Evolutionary conservation across 1,139 yeast species (phyloP).

Genomic region (Kazachstania sp.): DNA sequence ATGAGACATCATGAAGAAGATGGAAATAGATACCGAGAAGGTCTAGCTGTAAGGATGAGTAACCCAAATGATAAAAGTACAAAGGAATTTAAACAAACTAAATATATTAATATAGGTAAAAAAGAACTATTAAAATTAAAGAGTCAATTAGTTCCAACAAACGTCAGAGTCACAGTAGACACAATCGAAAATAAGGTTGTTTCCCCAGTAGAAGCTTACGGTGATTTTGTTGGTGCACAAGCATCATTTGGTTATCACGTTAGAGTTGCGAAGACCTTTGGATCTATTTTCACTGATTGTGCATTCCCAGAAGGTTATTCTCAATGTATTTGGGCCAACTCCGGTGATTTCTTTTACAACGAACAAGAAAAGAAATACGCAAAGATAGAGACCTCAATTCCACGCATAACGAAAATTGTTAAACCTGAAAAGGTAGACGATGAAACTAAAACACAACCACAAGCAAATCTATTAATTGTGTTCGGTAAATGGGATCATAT

Average conservation of each 20-base stretch:
- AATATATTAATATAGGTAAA: constrained; percentile 68
- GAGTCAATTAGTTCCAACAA: constrained; percentile 59
- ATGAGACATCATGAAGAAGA: constrained; percentile 36
- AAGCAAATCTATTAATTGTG: constrained; percentile 28
- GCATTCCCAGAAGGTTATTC: constrained; percentile 62
- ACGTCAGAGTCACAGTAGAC: constrained; percentile 78
- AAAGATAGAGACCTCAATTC: constrained; percentile 19
- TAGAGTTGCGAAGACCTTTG: constrained; percentile 53
- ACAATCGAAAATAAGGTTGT: constrained; percentile 52
- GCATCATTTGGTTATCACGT: constrained; percentile 70
- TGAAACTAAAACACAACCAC: neutral
- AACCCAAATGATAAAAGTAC: constrained; percentile 31
- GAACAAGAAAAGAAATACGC: constrained; percentile 19
- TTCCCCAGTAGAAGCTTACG: constrained; percentile 66
- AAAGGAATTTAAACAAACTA: constrained; percentile 51
- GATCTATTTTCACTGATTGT: constrained; percentile 62
- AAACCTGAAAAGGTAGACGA: constrained; percentile 6
- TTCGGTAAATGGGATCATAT: constrained; percentile 59
- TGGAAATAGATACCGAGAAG: constrained; percentile 47
- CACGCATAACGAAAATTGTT: constrained; percentile 16
- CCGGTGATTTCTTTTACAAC: constrained; percentile 52
- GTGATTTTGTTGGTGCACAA: constrained; percentile 45
- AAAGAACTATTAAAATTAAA: constrained; percentile 47
- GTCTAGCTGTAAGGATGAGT: constrained; percentile 58
- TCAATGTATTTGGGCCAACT: constrained; percentile 53